Conservation (phyloP, 495 filamentous ascomycete genomes). For the Xylaria longipes region DNA sequence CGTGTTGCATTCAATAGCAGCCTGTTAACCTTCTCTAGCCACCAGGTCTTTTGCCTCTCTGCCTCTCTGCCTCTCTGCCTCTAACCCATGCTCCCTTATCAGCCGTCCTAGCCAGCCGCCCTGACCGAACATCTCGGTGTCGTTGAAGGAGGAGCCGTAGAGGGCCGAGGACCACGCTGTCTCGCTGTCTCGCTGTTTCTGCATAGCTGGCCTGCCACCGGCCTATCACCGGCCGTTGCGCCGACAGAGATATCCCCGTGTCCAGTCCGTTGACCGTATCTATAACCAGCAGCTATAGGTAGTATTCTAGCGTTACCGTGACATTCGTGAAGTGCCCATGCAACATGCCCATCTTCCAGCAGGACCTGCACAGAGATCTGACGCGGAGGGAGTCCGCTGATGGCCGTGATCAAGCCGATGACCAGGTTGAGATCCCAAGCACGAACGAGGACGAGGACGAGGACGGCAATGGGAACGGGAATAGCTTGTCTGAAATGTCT, state of each 20-base stretch:
- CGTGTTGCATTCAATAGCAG: not conserved
- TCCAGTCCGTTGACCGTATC: conserved; percentile 6
- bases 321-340: conserved; percentile 18
- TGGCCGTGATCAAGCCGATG: conserved; percentile 7
- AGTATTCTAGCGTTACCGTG: conserved; percentile 15
- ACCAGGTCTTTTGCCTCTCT: not conserved
- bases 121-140: not conserved
- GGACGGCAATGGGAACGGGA: not conserved
- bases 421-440: not conserved
- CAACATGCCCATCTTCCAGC: conserved; percentile 68
- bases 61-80: not conserved
- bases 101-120: not conserved
- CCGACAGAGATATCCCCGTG: conserved; percentile 1
- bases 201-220: not conserved
- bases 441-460: not conserved
- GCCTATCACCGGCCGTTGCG: not conserved
- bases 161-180: not conserved
- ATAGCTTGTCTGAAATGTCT: conserved; percentile 27
- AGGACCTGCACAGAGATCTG: conserved; percentile 43
- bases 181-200: not conserved
- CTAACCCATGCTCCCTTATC: not conserved
- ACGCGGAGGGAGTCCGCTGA: conserved; percentile 41
- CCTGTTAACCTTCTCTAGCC: conserved; percentile 8
- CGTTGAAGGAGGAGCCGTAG: not conserved
- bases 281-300: conserved; percentile 4